These are phyloP conservation scores for Coniella lustricola DNA, from an alignment of 2,329 filamentous ascomycete species.

Conservation along the genomic window DNA sequence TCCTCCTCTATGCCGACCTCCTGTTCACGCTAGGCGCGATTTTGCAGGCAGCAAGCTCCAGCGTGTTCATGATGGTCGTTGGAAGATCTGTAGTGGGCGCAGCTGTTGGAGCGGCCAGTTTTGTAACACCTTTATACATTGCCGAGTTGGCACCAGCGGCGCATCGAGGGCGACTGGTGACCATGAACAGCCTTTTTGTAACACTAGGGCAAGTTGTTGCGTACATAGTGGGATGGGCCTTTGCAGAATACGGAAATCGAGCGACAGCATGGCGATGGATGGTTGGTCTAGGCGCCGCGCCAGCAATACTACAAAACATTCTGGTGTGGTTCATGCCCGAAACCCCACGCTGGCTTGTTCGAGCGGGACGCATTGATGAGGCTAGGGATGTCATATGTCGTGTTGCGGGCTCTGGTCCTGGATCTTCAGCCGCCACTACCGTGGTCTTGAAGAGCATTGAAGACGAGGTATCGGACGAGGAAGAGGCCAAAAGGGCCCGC, in stretches of 20 bases:
- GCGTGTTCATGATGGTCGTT: slow-evolving; percentile 57
- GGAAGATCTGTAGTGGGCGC: slow-evolving; percentile 65
- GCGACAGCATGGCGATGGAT: slow-evolving; percentile 78
- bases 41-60: slow-evolving; percentile 52
- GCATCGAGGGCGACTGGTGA: slow-evolving; percentile 72
- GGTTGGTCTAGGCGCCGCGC: slow-evolving; percentile 76
- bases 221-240: slow-evolving; percentile 74
- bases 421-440: slow-evolving; percentile 41
- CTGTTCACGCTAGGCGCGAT: slow-evolving; percentile 64
- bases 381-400: slow-evolving; percentile 60
- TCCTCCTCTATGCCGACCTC: slow-evolving; percentile 56
- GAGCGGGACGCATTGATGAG: slow-evolving; percentile 51
- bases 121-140: slow-evolving; percentile 83
- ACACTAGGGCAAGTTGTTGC: slow-evolving; percentile 85
- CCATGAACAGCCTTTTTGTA: slow-evolving; percentile 74
- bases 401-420: slow-evolving; percentile 47
- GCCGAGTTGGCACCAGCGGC: slow-evolving; percentile 74
- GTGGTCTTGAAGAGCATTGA: slow-evolving; percentile 63
- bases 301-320: slow-evolving; percentile 63
- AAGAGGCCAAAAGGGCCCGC: slow-evolving; percentile 43
- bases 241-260: slow-evolving; percentile 47
- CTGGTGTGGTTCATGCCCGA: slow-evolving; percentile 73
- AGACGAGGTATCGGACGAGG: slow-evolving; percentile 65
- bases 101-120: slow-evolving; percentile 68
- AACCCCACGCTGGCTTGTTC: slow-evolving; percentile 81